Conservation (phyloP, 2,329 filamentous ascomycete species). For the Paramyrothecium roridum region DNA sequence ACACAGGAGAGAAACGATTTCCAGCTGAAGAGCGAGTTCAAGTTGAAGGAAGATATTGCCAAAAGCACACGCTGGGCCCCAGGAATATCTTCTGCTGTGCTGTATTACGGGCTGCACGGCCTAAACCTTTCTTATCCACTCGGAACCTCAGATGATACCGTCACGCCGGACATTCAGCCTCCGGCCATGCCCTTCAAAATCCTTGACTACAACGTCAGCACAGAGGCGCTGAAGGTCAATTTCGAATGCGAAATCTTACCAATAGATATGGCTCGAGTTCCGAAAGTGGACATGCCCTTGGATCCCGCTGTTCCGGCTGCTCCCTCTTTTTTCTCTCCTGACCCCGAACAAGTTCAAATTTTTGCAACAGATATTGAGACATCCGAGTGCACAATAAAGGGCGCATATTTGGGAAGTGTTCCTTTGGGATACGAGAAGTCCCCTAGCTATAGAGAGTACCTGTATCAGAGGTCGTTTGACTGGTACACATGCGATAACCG, state of each 20-base stretch:
- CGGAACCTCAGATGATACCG: not conserved
- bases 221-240: not conserved
- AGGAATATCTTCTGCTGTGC: not conserved
- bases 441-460: no score
- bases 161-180: not conserved
- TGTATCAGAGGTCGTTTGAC: no score
- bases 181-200: no score
- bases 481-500: no score
- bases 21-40: not conserved
- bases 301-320: not conserved
- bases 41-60: not conserved
- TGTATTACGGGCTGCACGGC: not conserved
- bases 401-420: no score
- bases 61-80: not conserved
- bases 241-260: not conserved
- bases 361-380: not conserved
- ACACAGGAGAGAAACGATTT: not conserved
- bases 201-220: not conserved
- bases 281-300: not conserved
- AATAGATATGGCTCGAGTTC: no score
- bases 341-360: no score
- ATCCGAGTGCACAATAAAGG: slow-evolving; percentile 1
- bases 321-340: not conserved
- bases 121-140: not conserved
- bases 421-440: no score